A percentile compares a stretch with the other conserved stretches of the same genome.
phyloP scores from a whole-genome alignment of 495 filamentous ascomycete species.

The Beverwykella pulmonaria region DNA sequence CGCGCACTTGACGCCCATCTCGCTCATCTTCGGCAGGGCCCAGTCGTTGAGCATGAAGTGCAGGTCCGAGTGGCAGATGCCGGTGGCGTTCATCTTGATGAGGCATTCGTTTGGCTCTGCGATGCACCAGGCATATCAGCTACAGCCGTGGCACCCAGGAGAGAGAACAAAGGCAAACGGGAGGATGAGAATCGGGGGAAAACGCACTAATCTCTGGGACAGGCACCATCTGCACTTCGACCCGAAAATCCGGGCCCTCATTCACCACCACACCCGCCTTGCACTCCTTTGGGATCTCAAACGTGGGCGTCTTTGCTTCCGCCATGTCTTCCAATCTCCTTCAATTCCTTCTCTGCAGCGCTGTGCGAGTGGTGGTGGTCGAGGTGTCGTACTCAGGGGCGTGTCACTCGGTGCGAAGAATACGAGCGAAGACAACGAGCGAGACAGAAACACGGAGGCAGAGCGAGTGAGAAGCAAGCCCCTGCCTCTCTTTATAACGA shows the following conservation, averaged over 20 bases:
- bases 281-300: conserved; percentile 55
- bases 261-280: conserved; percentile 60
- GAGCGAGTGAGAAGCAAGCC: no score
- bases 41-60: conserved; percentile 51
- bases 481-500: no score
- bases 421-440: no score
- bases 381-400: no score
- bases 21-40: conserved; percentile 52
- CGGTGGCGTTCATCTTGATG: conserved; percentile 48
- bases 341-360: no score
- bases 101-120: conserved; percentile 47
- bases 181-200: not conserved
- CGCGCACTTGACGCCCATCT: conserved; percentile 52
- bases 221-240: conserved; percentile 56
- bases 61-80: conserved; percentile 48
- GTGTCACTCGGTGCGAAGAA: no score
- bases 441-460: no score
- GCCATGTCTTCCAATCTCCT: conserved; percentile 4
- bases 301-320: conserved; percentile 9
- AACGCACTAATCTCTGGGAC: conserved; percentile 56
- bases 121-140: not conserved
- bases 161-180: not conserved
- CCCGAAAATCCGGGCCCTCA: conserved; percentile 56
- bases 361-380: no score
- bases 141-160: not conserved